phyloP scores from a whole-genome alignment of 148 eudicot genomes.

The Arctostaphylos glauca region DNA sequence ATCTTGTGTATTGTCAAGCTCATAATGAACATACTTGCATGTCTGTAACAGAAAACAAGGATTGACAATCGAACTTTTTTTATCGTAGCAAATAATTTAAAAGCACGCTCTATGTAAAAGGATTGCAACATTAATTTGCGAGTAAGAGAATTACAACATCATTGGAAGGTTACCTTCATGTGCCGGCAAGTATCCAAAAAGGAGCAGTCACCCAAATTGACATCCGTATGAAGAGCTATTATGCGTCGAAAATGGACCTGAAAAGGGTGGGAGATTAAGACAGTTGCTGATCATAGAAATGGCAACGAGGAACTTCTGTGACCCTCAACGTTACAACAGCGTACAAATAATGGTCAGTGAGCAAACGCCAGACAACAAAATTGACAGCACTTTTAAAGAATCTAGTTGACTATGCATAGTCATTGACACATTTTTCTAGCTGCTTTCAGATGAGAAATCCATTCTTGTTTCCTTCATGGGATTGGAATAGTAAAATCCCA shows the following conservation, averaged over 20 bases:
- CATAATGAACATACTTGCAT: conserved; percentile 98
- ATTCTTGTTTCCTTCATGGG: no score
- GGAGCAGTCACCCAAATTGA: conserved; percentile 93
- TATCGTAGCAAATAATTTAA: neutral
- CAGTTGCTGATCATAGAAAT: neutral
- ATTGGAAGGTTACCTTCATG: conserved; percentile 67
- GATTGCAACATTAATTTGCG: neutral
- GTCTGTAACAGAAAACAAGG: conserved; percentile 44
- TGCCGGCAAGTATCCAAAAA: conserved; percentile 97
- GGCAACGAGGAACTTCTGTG: conserved; percentile 9
- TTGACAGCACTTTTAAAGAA: conserved; percentile 3
- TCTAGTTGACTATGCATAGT: neutral
- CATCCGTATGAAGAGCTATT: conserved; percentile 87
- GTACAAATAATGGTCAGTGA: neutral
- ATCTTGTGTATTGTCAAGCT: conserved; percentile 92
- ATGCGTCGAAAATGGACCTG: conserved; percentile 98
- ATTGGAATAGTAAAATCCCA: no score
- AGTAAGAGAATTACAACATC: neutral
- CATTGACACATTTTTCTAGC: neutral
- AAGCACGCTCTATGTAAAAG: neutral
- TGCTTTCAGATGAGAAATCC: neutral
- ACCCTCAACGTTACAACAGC: neutral
- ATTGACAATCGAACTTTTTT: neutral
- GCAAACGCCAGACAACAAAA: neutral
- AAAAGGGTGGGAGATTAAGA: neutral